Percentiles rank a stretch among this genome's conserved stretches.
These are phyloP conservation scores for Ilyonectria sp. DNA, from an alignment of 2,329 filamentous ascomycete genomes.

Conservation along the genomic window DNA sequence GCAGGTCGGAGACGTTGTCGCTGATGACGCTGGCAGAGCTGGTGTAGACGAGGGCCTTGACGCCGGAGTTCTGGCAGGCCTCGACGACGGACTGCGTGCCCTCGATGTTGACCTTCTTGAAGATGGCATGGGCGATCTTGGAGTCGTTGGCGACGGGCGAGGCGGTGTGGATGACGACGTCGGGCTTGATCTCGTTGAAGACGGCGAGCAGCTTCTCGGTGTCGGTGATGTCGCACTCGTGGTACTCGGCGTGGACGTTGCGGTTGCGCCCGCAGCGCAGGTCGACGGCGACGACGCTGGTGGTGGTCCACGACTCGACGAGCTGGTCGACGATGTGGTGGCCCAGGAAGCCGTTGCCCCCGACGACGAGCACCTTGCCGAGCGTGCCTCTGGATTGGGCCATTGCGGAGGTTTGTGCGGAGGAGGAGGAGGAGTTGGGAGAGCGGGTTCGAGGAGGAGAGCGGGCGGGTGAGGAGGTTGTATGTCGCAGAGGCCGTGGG, in stretches of 20 bases:
- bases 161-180: conserved; percentile 93
- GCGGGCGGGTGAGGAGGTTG: conserved; percentile 7
- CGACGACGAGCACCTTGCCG: conserved; percentile 83
- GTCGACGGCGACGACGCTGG: conserved; percentile 79
- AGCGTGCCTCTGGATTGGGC: conserved; percentile 59
- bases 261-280: conserved; percentile 80
- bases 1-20: conserved; percentile 84
- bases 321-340: conserved; percentile 85
- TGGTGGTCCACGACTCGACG: conserved; percentile 66
- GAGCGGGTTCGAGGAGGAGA: neutral
- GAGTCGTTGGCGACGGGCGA: conserved; percentile 74
- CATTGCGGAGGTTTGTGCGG: conserved; percentile 23
- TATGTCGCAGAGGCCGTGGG: neutral
- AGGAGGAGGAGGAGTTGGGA: conserved; percentile 3
- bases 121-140: conserved; percentile 71
- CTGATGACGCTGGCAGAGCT: conserved; percentile 90
- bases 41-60: conserved; percentile 91
- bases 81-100: conserved; percentile 86
- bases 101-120: conserved; percentile 88
- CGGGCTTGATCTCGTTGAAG: conserved; percentile 78
- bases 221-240: conserved; percentile 85
- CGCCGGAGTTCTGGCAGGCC: conserved; percentile 78
- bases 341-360: conserved; percentile 88
- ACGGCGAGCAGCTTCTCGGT: conserved; percentile 71
- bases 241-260: conserved; percentile 72